Percentiles rank a stretch among this genome's conserved stretches.
phyloP scores from a whole-genome alignment of 2,329 filamentous ascomycete genomes.

The Fusarium sp. region DNA sequence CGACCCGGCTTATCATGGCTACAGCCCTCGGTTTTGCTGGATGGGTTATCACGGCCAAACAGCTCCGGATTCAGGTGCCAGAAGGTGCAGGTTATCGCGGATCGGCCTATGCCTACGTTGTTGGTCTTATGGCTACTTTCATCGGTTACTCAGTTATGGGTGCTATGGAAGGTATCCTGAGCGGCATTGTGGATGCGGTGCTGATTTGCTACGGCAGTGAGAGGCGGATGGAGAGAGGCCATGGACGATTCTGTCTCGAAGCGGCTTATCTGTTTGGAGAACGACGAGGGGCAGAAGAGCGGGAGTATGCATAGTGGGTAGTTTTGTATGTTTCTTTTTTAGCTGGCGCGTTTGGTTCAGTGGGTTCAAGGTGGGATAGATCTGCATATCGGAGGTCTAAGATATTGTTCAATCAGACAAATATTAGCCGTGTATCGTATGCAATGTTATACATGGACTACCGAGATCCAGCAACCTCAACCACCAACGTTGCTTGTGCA shows the following conservation, averaged over 20 bases:
- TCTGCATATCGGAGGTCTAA: conserved; percentile 16
- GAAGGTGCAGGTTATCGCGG: conserved; percentile 75
- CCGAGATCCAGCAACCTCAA: no score
- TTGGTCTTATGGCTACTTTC: conserved; percentile 91
- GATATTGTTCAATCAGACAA: conserved; percentile 13
- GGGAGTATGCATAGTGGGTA: conserved; percentile 47
- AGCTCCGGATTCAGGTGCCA: conserved; percentile 74
- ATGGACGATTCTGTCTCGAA: conserved; percentile 89
- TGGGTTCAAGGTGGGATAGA: conserved; percentile 38
- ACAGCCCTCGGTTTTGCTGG: conserved; percentile 91
- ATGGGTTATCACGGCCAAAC: conserved; percentile 94
- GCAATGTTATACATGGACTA: not conserved
- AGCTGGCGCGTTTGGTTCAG: conserved; percentile 35
- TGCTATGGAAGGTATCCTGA: conserved; percentile 90
- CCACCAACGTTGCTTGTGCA: not conserved
- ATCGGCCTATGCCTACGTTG: conserved; percentile 94
- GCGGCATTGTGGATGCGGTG: conserved; percentile 88
- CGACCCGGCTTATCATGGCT: conserved; percentile 92
- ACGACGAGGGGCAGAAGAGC: conserved; percentile 53
- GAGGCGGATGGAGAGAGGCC: conserved; percentile 76
- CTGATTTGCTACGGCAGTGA: conserved; percentile 97
- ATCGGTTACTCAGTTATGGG: conserved; percentile 96
- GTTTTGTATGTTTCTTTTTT: conserved; percentile 22
- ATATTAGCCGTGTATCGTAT: conserved; percentile 1
- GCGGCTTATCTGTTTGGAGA: conserved; percentile 91